Evolutionary conservation across 805 yeast species (phyloP).

Genomic region (Wickerhamomyces ciferrii): DNA sequence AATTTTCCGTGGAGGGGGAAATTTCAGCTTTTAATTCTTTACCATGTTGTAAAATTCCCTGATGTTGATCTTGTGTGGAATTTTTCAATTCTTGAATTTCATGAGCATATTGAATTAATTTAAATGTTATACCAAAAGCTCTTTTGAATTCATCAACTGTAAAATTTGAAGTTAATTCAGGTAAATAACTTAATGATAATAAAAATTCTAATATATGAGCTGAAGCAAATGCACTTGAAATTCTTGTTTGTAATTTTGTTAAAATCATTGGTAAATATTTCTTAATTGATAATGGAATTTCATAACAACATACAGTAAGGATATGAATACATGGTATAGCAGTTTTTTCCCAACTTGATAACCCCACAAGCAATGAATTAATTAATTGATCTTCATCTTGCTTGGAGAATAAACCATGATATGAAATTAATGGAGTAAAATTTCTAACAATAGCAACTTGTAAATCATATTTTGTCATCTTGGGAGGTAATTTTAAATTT

Average conservation of each 20-base stretch:
- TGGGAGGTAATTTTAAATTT: slow-evolving; percentile 32
- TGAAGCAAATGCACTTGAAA: slow-evolving; percentile 63
- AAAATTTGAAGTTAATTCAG: slow-evolving; percentile 63
- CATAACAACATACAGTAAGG: slow-evolving; percentile 74
- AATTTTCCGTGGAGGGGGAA: slow-evolving; percentile 45
- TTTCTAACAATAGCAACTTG: slow-evolving; percentile 62
- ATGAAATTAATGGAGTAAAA: slow-evolving; percentile 58
- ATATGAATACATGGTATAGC: slow-evolving; percentile 76
- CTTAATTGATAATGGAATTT: slow-evolving; percentile 68
- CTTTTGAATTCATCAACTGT: slow-evolving; percentile 73
- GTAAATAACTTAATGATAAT: slow-evolving; percentile 58
- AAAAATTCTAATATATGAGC: slow-evolving; percentile 76
- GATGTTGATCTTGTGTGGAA: slow-evolving; percentile 25
- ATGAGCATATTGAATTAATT: slow-evolving; percentile 66
- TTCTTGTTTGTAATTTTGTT: slow-evolving; percentile 68
- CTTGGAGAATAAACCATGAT: slow-evolving; percentile 46
- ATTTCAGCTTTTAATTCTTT: slow-evolving; percentile 47
- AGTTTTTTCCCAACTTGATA: slow-evolving; percentile 73
- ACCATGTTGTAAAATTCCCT: slow-evolving; percentile 24
- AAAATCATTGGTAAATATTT: slow-evolving; percentile 64
- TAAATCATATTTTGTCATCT: slow-evolving; percentile 51
- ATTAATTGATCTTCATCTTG: slow-evolving; percentile 61
- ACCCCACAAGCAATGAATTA: slow-evolving; percentile 51
- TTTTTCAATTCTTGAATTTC: slow-evolving; percentile 32
- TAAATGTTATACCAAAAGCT: slow-evolving; percentile 80